Evolutionary conservation across 2,329 filamentous ascomycete genomes (phyloP), one percentile per base, ranked within the genome.

Genomic region (Bipolaris gigantea): DNA sequence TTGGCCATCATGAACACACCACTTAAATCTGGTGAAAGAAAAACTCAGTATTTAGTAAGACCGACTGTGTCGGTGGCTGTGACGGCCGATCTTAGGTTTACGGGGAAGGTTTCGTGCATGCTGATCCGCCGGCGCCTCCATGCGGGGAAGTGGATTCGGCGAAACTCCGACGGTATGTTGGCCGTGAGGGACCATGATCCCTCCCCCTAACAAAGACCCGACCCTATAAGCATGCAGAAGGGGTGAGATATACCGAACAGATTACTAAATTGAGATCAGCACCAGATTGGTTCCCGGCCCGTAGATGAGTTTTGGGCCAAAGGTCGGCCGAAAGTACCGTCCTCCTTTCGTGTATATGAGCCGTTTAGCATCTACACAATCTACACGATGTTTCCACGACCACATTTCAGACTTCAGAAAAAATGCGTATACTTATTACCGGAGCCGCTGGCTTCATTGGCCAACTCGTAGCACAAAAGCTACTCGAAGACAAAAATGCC

Each of bases 381-480:
- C 21, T 36, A n/a, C n/a, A 36, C 33, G 9, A 43, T 19, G 25
- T n/a, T 21, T 27, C 27, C 38, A 21, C 21, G 10, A 36, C 18
- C 15, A n/a, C 19, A 25, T n/a, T 16, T 8, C 11, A 21, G 9
- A 32, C 27, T n/a, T 23, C 34, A 4, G 32, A 7, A 19, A 56
- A 11, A 19, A 63, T 63, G 59, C 55, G 49, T 50, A 79, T 86
- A 34, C 81, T 86, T 65, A 84, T 86, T 64, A 86, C 83, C 6
- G 84, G 84, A 2, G 83, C 78, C 2, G 82, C 81, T 23, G 84
- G 84, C 52, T 86, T 86, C 68, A 80, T 87, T 49, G 83, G 84
- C 57, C 83, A 85, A 66, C 75, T 83, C 23, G 77, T 86, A 8
- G 77, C 82, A 4, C 76, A 76, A 36, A 77, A 80, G 21, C 76